Base-by-base conservation (phyloP, 352 stramenopile species). In the Pythium chondricola region DNA sequence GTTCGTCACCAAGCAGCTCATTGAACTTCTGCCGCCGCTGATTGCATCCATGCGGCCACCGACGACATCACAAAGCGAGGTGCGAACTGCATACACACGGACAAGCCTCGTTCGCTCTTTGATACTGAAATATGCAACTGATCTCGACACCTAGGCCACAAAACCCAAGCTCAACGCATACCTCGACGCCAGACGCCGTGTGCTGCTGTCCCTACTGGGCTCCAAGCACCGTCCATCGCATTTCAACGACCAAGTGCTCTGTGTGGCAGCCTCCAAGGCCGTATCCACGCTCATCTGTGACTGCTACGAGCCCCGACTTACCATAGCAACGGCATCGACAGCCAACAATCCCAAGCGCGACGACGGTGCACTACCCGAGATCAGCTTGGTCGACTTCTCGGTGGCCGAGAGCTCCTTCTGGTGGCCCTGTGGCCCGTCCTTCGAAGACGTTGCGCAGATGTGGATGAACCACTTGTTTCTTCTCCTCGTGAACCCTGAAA, bases 1-100 rank as follows among this genome's bases (percentile, higher is more conserved):
- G 6, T 88, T 74, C 53, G 82, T 93, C 29, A 84, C 67, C 1
- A 95, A 93, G 41, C 77, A 89, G 39, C 74, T 95, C 39, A 54
- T 93, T 36, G 77, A 89, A 22, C 42, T 95, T 6, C 52, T 93
- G 6, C 72, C 81, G 30, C 62, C 72, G 13, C 51, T 95, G 1
- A 53, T 95, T 4, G 50, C 58, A 14, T 83, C 83, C 1, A 86
- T 90, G 55, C 70, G 83, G 22, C 83, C 83, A 11, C 63, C 73
- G 10, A 71, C 83, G 44, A 55, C 69, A 10, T 75, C 70, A 4
- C 68, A 37, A 29, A 61, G 74, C 22, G 64, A 78, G 56, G 68
- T 74, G n/a, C 20, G 13, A 10, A 36, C 29, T 33, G 13, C 29
- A 33, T n/a, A n/a, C n/a, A n/a, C n/a, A n/a, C n/a, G n/a, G n/a